These are phyloP conservation scores for Omphalotus guepiniiformis DNA, from an alignment of 768 basidiomycete species.

Conservation along the genomic window DNA sequence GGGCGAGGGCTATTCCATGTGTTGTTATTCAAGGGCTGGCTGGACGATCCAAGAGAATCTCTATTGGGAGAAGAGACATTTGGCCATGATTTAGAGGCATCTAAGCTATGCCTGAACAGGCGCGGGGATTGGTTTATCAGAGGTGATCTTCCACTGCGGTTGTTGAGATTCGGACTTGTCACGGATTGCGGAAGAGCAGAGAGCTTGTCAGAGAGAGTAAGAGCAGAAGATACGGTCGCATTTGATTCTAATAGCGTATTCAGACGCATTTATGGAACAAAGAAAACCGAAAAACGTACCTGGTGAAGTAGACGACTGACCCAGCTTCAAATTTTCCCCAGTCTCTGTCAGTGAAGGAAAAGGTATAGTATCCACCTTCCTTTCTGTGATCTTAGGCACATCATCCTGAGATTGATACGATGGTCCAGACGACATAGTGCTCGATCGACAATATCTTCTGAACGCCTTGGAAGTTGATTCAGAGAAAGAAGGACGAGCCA, in stretches of 20 bases:
- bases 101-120: conserved; percentile 36
- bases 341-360: conserved; percentile 2
- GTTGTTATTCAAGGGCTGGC: conserved; percentile 16
- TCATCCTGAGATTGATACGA: too few relatives aligned
- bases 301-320: background rate
- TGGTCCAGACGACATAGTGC: too few relatives aligned
- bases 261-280: background rate
- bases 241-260: conserved; percentile 24
- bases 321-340: too few relatives aligned
- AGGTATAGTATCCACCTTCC: too few relatives aligned
- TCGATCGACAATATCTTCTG: too few relatives aligned
- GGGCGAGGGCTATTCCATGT: conserved; percentile 14
- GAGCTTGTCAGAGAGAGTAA: conserved; percentile 43
- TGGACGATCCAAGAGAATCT: conserved; percentile 8
- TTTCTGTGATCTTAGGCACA: too few relatives aligned
- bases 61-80: conserved; percentile 21
- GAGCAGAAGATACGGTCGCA: conserved; percentile 41
- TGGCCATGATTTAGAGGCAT: conserved; percentile 38
- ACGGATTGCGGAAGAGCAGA: conserved; percentile 33
- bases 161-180: conserved; percentile 30
- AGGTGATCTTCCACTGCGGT: conserved; percentile 15
- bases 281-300: conserved; percentile 5
- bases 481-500: too few relatives aligned
- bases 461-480: too few relatives aligned
- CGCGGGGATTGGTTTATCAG: conserved; percentile 29